Evolutionary conservation across 805 yeast genomes (phyloP), one percentile per base, ranked within the genome.

Genomic region (Lipomyces japonicus): DNA sequence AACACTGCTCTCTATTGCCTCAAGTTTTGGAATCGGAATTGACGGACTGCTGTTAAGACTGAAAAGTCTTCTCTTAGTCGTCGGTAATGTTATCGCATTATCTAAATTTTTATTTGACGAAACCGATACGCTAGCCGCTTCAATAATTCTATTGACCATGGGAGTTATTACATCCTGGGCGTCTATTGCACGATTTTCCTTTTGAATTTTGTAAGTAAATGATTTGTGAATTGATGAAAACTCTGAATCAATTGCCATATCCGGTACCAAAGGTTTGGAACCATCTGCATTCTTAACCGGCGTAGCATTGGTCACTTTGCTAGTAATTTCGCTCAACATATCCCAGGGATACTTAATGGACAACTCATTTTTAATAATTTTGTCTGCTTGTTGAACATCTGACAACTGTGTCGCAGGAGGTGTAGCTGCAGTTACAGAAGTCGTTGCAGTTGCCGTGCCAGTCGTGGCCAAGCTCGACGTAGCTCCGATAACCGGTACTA

Each of bases 111-210:
- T 36, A 16, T 19, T n/a, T 12, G 9, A 12, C n/a, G 39, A 36
- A n/a, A n/a, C n/a, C n/a, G n/a, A n/a, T n/a, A n/a, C n/a, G n/a
- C n/a, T n/a, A n/a, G n/a, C n/a, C n/a, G n/a, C n/a, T n/a, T n/a
- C n/a, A n/a, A n/a, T n/a, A n/a, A n/a, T n/a, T 21, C 19, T 40
- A 5, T 12, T 18, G 21, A 42, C 19, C 7, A 19, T n/a, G n/a
- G 47, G 47, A 26, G 47, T 36, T 12, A 44, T n/a, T 14, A 44
- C 47, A 16, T 44, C 47, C 10, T 22, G 26, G 3, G 10, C 24
- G n/a, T 36, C 21, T 16, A 44, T 44, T 14, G n/a, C n/a, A n/a
- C n/a, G n/a, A n/a, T n/a, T n/a, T n/a, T n/a, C n/a, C n/a, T n/a
- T n/a, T n/a, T n/a, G n/a, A n/a, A n/a, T n/a, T n/a, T n/a, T n/a